Evolutionary conservation across 2,329 filamentous ascomycete genomes (phyloP), one percentile per base, ranked within the genome.

Genomic region (Pseudovirgaria hyperparasitica): DNA sequence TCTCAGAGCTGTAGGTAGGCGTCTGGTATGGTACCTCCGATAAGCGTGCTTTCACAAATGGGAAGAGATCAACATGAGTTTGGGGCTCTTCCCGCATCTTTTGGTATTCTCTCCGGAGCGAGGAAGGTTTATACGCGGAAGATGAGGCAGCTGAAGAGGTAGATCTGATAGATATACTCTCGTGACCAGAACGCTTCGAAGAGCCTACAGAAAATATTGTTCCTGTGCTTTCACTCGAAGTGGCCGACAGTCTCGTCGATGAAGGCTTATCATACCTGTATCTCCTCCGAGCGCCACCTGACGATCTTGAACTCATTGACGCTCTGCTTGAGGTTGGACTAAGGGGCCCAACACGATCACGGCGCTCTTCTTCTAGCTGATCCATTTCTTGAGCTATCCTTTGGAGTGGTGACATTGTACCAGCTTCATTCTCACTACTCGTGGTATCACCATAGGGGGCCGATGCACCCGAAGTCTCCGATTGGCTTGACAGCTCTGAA

Each of bases 1-100:
- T 48, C 22, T 48, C 50, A 22, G 51, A 50, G 16, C 54, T 60
- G 23, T 64, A 61, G 23, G 73, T 66, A 1, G 76, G 72, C 25
- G 78, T 72, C 41, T 78, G 76, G 48, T 92, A 92, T 0, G 82
- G 76, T 4, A 94, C 72, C 37, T 93, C 84, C 34, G 72, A 79
- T 5, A 96, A 62, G 10, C 86, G 73, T 22, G 77, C 76, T 29
- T 82, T 76, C 3, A 79, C 87, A 43, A 76, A 87, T 17, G 85
- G 84, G 58, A 96, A 94, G 1, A 96, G 61, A 38, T 94, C 86
- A 31, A 77, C 59, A 4, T 77, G 63, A 33, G 52, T 46, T 1
- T 40, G 46, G 10, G 72, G 72, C 29, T 86, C 80, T 16, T 82
- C 72, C 1, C 85, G 82, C 40, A 81, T 92, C 18, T 74, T 69